A percentile compares a stretch with the other conserved stretches of the same genome.
These are phyloP conservation scores for Fusarium foetens DNA, from an alignment of 2,329 filamentous ascomycete genomes.

Conservation along the genomic window DNA sequence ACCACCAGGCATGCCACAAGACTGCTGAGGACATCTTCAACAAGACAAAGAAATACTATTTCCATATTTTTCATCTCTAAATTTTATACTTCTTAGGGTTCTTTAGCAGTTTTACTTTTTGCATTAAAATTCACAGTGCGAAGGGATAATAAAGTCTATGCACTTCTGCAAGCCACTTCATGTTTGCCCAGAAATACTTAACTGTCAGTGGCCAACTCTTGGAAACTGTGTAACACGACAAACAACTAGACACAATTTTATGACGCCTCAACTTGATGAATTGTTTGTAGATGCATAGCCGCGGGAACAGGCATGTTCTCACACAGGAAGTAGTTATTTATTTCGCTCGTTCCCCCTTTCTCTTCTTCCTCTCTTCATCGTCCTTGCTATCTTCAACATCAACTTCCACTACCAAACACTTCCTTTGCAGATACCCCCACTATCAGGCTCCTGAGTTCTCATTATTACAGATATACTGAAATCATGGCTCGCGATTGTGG, in stretches of 20 bases:
- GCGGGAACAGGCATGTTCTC: not conserved
- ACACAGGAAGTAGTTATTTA: not conserved
- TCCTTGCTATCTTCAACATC: not conserved
- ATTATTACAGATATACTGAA: fast-evolving
- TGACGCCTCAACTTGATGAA: not conserved
- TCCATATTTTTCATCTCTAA: not conserved
- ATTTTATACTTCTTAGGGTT: not conserved
- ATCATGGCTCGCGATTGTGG: not conserved
- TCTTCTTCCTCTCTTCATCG: not conserved
- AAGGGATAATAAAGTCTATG: not conserved
- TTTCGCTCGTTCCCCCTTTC: too few relatives aligned
- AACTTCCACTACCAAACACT: not conserved
- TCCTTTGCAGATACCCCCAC: fast-evolving
- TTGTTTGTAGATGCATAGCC: not conserved
- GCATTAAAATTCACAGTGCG: not conserved
- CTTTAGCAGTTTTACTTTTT: not conserved
- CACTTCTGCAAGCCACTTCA: not conserved
- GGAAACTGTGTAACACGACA: not conserved
- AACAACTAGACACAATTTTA: not conserved
- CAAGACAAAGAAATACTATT: not conserved
- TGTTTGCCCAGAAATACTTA: not conserved
- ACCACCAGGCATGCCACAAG: too few relatives aligned
- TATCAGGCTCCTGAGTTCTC: fast-evolving
- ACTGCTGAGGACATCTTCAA: not conserved
- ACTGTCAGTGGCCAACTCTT: not conserved